phyloP scores from a whole-genome alignment of 179 eudicot genomes.

The Silene vulgaris region DNA sequence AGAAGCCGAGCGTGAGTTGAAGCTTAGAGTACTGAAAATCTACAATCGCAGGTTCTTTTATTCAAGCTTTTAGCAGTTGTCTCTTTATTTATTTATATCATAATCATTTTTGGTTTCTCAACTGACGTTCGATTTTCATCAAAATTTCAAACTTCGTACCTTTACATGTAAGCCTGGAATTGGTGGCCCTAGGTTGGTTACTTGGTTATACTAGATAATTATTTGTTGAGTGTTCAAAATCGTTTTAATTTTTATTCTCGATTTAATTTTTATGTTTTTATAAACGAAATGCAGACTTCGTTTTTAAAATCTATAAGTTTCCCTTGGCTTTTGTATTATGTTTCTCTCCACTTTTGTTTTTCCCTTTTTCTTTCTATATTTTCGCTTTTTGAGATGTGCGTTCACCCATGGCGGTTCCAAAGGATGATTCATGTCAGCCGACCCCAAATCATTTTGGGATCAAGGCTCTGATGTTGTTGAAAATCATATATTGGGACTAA shows the following conservation, averaged over 20 bases:
- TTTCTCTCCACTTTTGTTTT: too few relatives aligned
- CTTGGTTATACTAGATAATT: background rate
- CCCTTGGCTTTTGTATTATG: too few relatives aligned
- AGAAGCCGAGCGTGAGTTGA: conserved; percentile 79
- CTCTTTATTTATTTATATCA: background rate
- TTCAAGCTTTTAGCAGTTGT: conserved; percentile 1
- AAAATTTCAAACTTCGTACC: background rate
- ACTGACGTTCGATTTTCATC: background rate
- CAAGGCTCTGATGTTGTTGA: too few relatives aligned
- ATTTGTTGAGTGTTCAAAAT: conserved; percentile 1
- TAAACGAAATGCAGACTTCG: too few relatives aligned
- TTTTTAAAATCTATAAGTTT: too few relatives aligned
- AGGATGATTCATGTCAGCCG: too few relatives aligned
- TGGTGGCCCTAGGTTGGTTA: background rate
- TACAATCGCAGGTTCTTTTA: conserved; percentile 60
- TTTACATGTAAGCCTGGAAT: background rate
- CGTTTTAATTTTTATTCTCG: too few relatives aligned
- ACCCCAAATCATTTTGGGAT: too few relatives aligned
- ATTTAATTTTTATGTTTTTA: too few relatives aligned
- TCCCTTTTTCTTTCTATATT: too few relatives aligned
- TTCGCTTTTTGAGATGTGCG: too few relatives aligned
- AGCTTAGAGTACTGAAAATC: conserved; percentile 69
- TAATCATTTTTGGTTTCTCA: conserved; percentile 8
- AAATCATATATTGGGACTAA: background rate
- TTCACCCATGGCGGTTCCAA: too few relatives aligned